Base-by-base conservation (phyloP, 345 rosid species). In the Eucalyptus regnans region DNA sequence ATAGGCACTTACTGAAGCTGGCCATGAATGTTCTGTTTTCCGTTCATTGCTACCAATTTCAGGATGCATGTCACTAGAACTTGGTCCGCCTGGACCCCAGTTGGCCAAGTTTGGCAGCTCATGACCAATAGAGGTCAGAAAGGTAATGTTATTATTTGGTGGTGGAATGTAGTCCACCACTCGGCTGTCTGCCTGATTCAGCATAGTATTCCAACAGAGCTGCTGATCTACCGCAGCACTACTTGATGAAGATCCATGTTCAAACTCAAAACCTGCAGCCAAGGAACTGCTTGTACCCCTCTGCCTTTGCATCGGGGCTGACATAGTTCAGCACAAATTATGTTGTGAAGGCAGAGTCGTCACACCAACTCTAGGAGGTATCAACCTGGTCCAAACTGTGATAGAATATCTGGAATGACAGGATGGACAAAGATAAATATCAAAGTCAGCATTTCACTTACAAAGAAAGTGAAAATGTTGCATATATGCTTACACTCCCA, bases 301-400 rank as follows among this genome's bases (percentile, higher is more conserved):
- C 88, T 95, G 96, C 93, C 99, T 95, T 93, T 96, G 99, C 99
- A 97, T 97, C 91, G 90, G 94, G 93, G 93, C 88, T 90, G 86
- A 50, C 87, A 81, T 46, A n/a, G 80, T 88, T 60, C 79, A 91
- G 62, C 22, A 66, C 22, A 79, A 91, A 84, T 86, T 71, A 88
- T 54, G 46, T 31, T 85, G 62, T 31, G 64, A 51, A 54, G 62
- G 89, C 86, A 29, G 87, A 88, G 44, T 89, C 88, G 86, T 60
- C 66, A 90, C 87, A 33, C 54, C 33, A 48, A 49, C 15, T 76
- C 83, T 41, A 37, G 83, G 48, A 41, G 83, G 83, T 76, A 76
- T 76, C 48, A 41, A 76, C 27, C 83, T 6, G 83, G 83, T 76
- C 29, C 83, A 76, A 37, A 76, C 43, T 6, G 83, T 23, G 27